phyloP scores from a whole-genome alignment of 257 asterid species.

The Parsonsia alboflavescens region DNA sequence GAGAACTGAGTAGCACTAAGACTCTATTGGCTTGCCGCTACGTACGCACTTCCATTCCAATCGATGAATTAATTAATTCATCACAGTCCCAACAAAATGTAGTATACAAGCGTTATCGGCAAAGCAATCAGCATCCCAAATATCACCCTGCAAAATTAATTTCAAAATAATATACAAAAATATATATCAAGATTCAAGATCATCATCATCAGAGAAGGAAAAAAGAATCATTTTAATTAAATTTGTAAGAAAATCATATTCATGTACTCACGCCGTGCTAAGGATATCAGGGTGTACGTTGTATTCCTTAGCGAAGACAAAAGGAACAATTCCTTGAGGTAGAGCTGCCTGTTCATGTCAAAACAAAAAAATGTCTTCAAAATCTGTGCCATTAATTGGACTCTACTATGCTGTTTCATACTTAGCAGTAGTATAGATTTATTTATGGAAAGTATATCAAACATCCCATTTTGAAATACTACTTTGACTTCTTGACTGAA shows the following conservation, averaged over 20 bases:
- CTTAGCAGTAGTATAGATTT: not conserved
- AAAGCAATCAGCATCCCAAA: slow-evolving; percentile 48
- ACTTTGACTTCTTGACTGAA: not conserved
- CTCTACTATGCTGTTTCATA: not conserved
- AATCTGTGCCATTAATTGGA: not conserved
- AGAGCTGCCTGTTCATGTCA: slow-evolving; percentile 39
- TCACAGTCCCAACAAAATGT: slow-evolving; percentile 45
- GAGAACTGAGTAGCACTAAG: slow-evolving; percentile 2
- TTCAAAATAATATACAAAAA: not conserved
- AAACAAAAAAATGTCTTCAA: not conserved
- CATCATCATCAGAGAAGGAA: too few species aligned
- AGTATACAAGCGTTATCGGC: slow-evolving; percentile 46
- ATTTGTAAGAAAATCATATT: too few species aligned
- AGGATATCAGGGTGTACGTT: slow-evolving; percentile 46
- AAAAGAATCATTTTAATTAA: not conserved
- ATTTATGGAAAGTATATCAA: not conserved
- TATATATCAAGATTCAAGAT: too few species aligned
- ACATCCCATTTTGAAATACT: not conserved
- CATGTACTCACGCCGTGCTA: slow-evolving; percentile 39
- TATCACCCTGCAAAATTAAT: slow-evolving; percentile 31
- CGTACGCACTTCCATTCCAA: not conserved
- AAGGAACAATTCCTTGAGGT: slow-evolving; percentile 52
- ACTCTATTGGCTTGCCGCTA: slow-evolving; percentile 9
- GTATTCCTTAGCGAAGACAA: slow-evolving; percentile 51
- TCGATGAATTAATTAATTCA: not conserved